A percentile compares a stretch with the other conserved stretches of the same genome.
phyloP scores from a whole-genome alignment of 805 yeast genomes.

The Lachancea mirantina region DNA sequence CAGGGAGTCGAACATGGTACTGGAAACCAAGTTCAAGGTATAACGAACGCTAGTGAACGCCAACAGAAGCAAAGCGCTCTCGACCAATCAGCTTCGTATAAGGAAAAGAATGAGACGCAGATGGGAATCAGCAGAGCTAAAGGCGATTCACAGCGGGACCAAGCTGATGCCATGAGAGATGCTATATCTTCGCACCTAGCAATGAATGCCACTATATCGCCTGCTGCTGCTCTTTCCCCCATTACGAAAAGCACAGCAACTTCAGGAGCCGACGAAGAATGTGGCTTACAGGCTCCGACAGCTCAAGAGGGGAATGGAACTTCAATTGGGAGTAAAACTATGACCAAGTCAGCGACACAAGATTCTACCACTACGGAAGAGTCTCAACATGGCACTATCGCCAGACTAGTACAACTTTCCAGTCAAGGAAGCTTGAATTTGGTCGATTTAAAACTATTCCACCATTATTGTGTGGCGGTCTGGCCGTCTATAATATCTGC shows the following conservation, averaged over 20 bases:
- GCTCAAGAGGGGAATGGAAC: constrained; percentile 11
- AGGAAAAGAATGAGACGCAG: not conserved
- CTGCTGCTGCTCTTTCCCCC: constrained; percentile 21
- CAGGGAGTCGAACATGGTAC: too few species aligned
- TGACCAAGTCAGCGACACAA: constrained; percentile 14
- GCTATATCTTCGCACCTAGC: constrained; percentile 5
- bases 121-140: not conserved
- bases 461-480: constrained; percentile 79
- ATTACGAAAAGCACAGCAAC: constrained; percentile 12
- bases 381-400: constrained; percentile 12
- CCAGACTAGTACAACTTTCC: constrained; percentile 21
- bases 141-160: not conserved
- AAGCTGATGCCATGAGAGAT: not conserved
- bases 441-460: constrained; percentile 74
- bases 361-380: constrained; percentile 14
- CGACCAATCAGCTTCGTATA: not conserved
- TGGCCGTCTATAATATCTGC: constrained; percentile 86
- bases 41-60: too few species aligned
- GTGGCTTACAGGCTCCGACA: constrained; percentile 11
- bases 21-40: constrained; percentile 14
- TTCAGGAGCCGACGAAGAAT: constrained; percentile 1
- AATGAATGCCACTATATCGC: constrained; percentile 22
- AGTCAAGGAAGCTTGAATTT: constrained; percentile 44
- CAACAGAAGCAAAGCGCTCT: constrained; percentile 1
- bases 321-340: constrained; percentile 10